Evolutionary conservation across 805 yeast genomes (phyloP), one percentile per base, ranked within the genome.

Genomic region (Blastobotrys peoriensis): DNA sequence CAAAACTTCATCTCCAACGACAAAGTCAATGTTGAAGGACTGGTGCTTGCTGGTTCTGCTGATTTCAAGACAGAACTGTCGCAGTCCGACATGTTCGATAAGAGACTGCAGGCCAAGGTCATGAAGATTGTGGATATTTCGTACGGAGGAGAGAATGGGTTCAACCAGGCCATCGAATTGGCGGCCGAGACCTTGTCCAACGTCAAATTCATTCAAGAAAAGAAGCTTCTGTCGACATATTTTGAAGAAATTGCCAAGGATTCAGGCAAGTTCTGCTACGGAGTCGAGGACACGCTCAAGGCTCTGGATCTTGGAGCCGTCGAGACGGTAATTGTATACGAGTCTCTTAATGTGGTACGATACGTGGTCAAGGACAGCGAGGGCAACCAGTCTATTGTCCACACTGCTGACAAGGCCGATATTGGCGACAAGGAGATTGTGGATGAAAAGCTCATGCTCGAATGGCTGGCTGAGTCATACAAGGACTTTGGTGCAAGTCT

Each of bases 131-230:
- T 94, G 45, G 99, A 93, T 73, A 85, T 93, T 46, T 89, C 98
- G 2, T 93, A 93, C 62, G 99, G 99, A 68, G 98, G 99, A 64
- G 98, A 93, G 70, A 93, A 93, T 65, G 99, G 99, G 38, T 93
- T 93, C 75, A 93, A 93, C 72, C 99, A 93, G 74, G 99, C 99
- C 37, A 94, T 93, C 59, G 98, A 93, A 69, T 75, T 93, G 56
- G 85, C 97, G 25, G 96, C 97, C 23, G 99, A 93, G 74, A 85
- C 98, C 21, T 76, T 93, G 62, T 84, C 97, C 40, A 93, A 91
- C 65, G 99, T 93, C 56, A 93, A 93, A 68, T 93, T 93, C 64
- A 91, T 93, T 50, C 98, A 93, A 72, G 99, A 93, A 67, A 93
- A 93, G 85, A 91, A 91, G 72, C 78, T 93, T 59, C 81, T 93